Base-by-base conservation (phyloP, 768 basidiomycete species). In the Hortiboletus flavorubellus region DNA sequence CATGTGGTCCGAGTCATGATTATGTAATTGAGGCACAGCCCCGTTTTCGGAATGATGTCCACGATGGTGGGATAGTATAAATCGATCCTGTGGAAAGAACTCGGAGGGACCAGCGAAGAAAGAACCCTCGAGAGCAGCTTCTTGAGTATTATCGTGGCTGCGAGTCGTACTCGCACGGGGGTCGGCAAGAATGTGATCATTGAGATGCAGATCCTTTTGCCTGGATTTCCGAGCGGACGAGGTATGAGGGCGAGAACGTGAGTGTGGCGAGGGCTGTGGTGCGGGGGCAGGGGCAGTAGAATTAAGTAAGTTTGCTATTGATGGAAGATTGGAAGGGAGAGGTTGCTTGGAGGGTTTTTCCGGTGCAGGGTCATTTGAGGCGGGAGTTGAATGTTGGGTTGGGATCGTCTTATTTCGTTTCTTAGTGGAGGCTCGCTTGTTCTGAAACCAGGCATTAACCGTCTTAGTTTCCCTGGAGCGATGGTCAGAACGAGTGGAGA, bases 371-470 rank as follows among this genome's bases (percentile, higher is more conserved):
- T 63, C 65, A 48, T 61, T 64, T 54, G 64, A 64, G 70, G 69
- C 65, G 56, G 73, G 55, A 51, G 70, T 60, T 56, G 65, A 54
- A 38, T 72, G 61, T 21, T 72, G 76, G 39, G 55, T 60, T 50
- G 58, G 56, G 21, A 64, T 64, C 68, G 76, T 68, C 78, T 80
- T 69, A 75, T 80, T 75, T 21, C 79, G 75, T 72, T 91, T 91
- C 79, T 89, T 91, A 62, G 82, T 83, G 12, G 88, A 89, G 7
- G 89, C 89, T 51, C 89, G 80, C 76, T 90, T 91, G 68, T 91
- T 91, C 74, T 91, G 89, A 72, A 91, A 91, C 86, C 87, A 91
- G 14, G 89, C 86, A 68, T 88, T 87, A 67, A 91, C 88, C 3
- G 87, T 89, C 79, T 91, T 91, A 70, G 83, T 84, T 68, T 90